These are phyloP conservation scores for Melampsora americana DNA, from an alignment of 1,284 basidiomycete species.

Conservation along the genomic window DNA sequence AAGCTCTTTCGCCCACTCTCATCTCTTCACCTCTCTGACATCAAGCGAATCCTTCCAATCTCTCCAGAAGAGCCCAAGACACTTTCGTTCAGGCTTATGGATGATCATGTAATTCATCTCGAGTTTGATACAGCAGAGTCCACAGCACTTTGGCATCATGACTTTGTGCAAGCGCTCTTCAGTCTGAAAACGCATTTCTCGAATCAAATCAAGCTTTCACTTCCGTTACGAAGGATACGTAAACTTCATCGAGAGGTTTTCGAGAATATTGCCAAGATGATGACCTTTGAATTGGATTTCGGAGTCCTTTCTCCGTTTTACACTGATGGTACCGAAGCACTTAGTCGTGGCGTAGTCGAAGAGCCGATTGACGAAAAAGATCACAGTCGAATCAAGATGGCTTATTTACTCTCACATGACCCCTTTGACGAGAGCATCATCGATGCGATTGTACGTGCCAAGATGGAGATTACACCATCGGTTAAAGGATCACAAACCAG, in stretches of 20 bases:
- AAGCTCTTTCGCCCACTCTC: constrained; percentile 50
- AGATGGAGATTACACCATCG: neutral
- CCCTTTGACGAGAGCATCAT: constrained; percentile 38
- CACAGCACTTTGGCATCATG: constrained; percentile 47
- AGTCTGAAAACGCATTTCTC: constrained; percentile 47
- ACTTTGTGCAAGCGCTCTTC: constrained; percentile 47
- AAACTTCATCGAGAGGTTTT: constrained; percentile 45
- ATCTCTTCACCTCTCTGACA: constrained; percentile 48
- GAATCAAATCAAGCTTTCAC: constrained; percentile 49
- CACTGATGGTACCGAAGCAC: neutral
- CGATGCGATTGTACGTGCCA: constrained; percentile 28
- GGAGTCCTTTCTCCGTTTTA: neutral
- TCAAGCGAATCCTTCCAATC: constrained; percentile 48
- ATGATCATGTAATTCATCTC: constrained; percentile 45
- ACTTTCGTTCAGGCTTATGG: constrained; percentile 47
- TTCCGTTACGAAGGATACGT: constrained; percentile 49
- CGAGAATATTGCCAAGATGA: constrained; percentile 48
- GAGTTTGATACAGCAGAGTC: constrained; percentile 52
- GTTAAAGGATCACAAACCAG: neutral
- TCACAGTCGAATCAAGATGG: constrained; percentile 17
- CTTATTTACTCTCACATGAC: constrained; percentile 36
- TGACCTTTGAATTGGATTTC: constrained; percentile 36
- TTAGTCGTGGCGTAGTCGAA: constrained; percentile 16
- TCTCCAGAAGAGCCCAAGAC: constrained; percentile 47
- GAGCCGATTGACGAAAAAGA: neutral